Evolutionary conservation across 257 asterid genomes (phyloP).

Genomic region (Solanum rostratum): DNA sequence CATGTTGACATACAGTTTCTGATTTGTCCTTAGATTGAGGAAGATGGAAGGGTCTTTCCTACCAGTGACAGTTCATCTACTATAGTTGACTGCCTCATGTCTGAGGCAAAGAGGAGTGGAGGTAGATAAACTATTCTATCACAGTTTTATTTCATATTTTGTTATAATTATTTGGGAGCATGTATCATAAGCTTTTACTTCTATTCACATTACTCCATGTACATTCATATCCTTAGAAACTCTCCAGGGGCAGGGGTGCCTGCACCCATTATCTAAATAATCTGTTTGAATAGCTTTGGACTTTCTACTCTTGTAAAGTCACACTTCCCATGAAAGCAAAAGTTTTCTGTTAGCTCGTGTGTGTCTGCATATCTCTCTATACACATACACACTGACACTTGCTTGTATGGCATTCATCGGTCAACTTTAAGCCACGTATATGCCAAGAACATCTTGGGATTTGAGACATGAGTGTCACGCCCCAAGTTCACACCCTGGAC

Average conservation of each 20-base stretch:
- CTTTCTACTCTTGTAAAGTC: neutral
- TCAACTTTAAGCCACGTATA: neutral
- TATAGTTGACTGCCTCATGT: slow-evolving; percentile 68
- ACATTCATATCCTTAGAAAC: neutral
- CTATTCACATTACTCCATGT: neutral
- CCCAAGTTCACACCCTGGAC: too few species aligned
- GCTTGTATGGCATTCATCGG: neutral
- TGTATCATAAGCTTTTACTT: neutral
- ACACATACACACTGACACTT: neutral
- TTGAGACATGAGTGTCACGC: neutral
- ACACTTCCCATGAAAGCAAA: neutral
- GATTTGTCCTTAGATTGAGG: slow-evolving; percentile 51
- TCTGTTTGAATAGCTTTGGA: neutral
- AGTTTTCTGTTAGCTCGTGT: neutral
- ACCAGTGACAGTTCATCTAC: slow-evolving; percentile 75
- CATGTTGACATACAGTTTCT: slow-evolving; percentile 1
- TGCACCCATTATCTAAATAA: neutral
- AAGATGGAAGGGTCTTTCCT: slow-evolving; percentile 92
- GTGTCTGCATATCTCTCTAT: neutral
- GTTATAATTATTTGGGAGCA: neutral
- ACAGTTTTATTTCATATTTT: neutral
- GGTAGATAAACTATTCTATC: slow-evolving; percentile 32
- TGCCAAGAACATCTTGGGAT: neutral
- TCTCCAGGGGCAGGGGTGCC: neutral
- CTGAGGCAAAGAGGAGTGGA: slow-evolving; percentile 75